These are phyloP conservation scores for Rubia yunnanensis DNA, from an alignment of 257 asterid species.

Conservation along the genomic window DNA sequence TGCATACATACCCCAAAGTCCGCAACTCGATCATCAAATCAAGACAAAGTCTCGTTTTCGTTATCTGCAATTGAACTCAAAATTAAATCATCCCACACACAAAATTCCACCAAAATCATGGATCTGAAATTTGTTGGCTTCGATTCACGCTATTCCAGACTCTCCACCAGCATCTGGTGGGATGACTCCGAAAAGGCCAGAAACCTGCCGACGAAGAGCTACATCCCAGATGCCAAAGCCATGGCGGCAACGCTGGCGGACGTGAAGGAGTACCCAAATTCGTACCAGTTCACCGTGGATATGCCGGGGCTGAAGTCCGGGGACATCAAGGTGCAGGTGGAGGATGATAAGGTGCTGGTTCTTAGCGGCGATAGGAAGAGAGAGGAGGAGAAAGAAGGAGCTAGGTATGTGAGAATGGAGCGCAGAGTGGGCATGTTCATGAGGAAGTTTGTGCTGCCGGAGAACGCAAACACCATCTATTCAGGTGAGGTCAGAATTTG, in stretches of 20 bases:
- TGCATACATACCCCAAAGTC: too few species aligned
- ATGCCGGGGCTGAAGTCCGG: slow-evolving; percentile 27
- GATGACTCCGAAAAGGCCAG: slow-evolving; percentile 12
- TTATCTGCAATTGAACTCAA: background rate
- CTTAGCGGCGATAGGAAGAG: slow-evolving; percentile 23
- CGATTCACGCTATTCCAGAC: background rate
- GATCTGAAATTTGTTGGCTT: background rate
- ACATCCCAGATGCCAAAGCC: slow-evolving; percentile 20
- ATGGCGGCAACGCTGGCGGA: slow-evolving; percentile 30
- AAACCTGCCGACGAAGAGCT: slow-evolving; percentile 14
- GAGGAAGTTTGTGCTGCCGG: slow-evolving; percentile 33
- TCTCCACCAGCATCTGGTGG: slow-evolving; percentile 1
- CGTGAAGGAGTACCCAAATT: slow-evolving; percentile 17
- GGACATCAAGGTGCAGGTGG: slow-evolving; percentile 22
- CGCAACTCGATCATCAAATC: too few species aligned
- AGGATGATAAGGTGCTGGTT: slow-evolving; percentile 21
- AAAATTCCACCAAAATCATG: background rate
- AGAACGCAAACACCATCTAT: slow-evolving; percentile 17
- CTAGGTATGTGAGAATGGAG: slow-evolving; percentile 23
- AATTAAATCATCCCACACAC: background rate
- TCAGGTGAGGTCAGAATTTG: too few species aligned
- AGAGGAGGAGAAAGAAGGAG: slow-evolving; percentile 10
- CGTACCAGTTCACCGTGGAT: slow-evolving; percentile 23
- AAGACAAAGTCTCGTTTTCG: too few species aligned
- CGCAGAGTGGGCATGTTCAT: slow-evolving; percentile 21